Evolutionary conservation across 257 asterid genomes (phyloP), one percentile per base, ranked within the genome.

Genomic region (Salvia rosmarinus): DNA sequence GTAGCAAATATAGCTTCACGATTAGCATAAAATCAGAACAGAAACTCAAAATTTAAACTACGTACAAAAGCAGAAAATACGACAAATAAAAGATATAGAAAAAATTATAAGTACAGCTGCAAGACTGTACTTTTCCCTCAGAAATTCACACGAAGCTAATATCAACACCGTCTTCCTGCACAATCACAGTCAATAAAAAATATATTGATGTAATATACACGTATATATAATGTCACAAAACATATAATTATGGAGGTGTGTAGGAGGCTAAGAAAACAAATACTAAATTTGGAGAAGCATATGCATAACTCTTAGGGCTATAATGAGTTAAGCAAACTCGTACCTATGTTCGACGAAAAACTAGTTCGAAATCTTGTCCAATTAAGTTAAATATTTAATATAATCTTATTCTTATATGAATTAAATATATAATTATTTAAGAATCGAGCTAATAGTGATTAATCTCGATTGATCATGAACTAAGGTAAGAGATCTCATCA

Each of bases 121-220:
- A 65, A 93, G 96, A 73, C 96, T 90, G 85, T 93, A 93, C 73
- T 82, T 86, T 75, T 90, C 97, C 80, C 96, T 89, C 8, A 93
- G 85, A 72, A 61, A 20, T 59, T 86, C 87, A 77, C 97, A 90
- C 75, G 90, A 75, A 55, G 94, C 96, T 56, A 93, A 78, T 97
- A 92, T 92, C 74, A 92, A 67, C 16, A 97, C 97, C 6, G 98
- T 92, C 77, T 92, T 92, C 68, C 97, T 90, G 91, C 87, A 78
- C 0, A 71, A 69, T 4, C 54, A 58, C 69, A 69, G 54, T 46
- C 23, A 35, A 43, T 4, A 7, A 10, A 25, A 64, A 43, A 25
- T 25, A 25, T 25, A 3, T 25, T 25, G 30, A 3, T 25, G 30
- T 25, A 25, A 25, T 25, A 25, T 25, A 25, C 30, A 25, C 30